Evolutionary conservation across 176 grass and related monocot species (phyloP).

Genomic region (Coix lacrymajobi): DNA sequence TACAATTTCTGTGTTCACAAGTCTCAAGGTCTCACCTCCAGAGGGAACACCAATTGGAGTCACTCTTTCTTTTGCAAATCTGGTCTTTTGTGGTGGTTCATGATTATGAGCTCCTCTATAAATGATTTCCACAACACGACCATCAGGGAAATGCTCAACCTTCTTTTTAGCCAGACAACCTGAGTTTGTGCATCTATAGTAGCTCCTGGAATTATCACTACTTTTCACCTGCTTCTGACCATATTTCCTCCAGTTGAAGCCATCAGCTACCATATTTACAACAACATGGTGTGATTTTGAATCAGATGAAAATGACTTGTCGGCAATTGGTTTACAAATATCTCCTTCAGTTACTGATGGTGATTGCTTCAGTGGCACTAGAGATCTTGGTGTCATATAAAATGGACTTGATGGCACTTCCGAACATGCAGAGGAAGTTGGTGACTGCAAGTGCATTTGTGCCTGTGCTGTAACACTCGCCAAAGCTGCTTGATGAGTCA

Average conservation of each 20-base stretch:
- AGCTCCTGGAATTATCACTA: conserved; percentile 92
- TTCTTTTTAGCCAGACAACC: conserved; percentile 95
- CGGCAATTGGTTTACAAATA: conserved; percentile 11
- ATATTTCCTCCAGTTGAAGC: conserved; percentile 98
- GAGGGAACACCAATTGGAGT: conserved; percentile 47
- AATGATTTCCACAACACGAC: conserved; percentile 67
- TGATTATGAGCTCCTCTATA: conserved; percentile 91
- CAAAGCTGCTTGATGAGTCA: conserved; percentile 98
- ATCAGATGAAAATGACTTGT: conserved; percentile 32
- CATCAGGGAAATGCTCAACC: conserved; percentile 79
- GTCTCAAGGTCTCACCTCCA: conserved; percentile 46
- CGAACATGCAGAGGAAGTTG: conserved; percentile 53
- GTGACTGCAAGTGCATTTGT: conserved; percentile 81
- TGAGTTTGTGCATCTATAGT: conserved; percentile 87
- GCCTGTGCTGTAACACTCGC: conserved; percentile 95
- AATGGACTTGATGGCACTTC: conserved; percentile 58
- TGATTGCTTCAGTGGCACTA: conserved; percentile 42
- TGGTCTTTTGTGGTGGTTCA: conserved; percentile 75
- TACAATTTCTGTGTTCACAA: conserved; percentile 56
- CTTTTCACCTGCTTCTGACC: conserved; percentile 99
- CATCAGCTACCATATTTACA: conserved; percentile 61
- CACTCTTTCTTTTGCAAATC: conserved; percentile 64
- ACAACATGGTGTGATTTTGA: conserved; percentile 35
- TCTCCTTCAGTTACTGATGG: conserved; percentile 33
- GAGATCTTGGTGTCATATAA: conserved; percentile 52